Base-by-base conservation (phyloP, 768 basidiomycete genomes). In the Lactarius hengduanensis region DNA sequence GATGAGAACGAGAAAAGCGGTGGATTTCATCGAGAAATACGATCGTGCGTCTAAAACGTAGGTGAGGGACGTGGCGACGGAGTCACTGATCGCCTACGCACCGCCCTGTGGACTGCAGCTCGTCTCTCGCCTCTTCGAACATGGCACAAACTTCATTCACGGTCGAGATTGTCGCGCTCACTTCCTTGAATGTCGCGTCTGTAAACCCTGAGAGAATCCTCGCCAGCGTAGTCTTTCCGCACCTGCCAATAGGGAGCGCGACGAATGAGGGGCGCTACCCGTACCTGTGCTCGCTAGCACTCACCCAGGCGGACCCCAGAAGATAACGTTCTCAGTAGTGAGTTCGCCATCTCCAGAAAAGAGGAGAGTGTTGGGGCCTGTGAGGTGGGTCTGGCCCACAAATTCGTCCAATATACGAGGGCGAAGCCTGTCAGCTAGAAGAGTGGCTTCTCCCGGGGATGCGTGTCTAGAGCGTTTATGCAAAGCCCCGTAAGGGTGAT, bases 1-100 rank as follows among this genome's bases (percentile, higher is more conserved):
- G 90, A 67, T 89, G 87, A 9, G 83, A 77, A 71, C 84, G 88
- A 73, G 84, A 89, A 72, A 90, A 91, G 0, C 90, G 85, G 76
- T 93, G 92, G 16, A 94, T 86, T 75, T 94, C 92, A 71, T 95
- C 93, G 63, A 94, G 75, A 75, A 94, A 94, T 16, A 94, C 72
- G 32, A 91, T 78, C 0, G 92, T 94, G 69, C 82, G 82, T 71
- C 89, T 91, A 66, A 4, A 41, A n/a, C 18, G 41, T 3, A 53
- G 16, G 2, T 16, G 41, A 41, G 47, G 20, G 62, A 41, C 47
- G 72, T 54, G 15, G 58, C 30, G 26, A 55, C 45, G 56, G 26
- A 41, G 22, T 45, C 20, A 61, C 15, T 45, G 26, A 1, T 36
- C 36, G 47, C 40, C 30, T 16, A 65, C 78, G 43, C 67, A 84